Percentiles rank a stretch among this genome's conserved stretches.
These are phyloP conservation scores for Boletus semigastroideus DNA, from an alignment of 1,284 basidiomycete species.

Conservation along the genomic window DNA sequence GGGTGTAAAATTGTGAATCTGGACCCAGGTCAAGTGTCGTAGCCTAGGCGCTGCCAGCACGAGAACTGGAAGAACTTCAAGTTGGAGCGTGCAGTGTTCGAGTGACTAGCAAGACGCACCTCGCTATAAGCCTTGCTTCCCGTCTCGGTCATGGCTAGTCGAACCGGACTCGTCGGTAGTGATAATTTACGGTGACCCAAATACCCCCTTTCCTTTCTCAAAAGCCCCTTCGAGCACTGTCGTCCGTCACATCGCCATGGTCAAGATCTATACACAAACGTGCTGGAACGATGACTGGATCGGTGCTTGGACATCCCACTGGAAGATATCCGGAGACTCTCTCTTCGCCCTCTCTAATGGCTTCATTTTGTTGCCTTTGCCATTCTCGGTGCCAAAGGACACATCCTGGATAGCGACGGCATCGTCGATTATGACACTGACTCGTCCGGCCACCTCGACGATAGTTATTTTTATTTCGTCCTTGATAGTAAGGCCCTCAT, in stretches of 20 bases:
- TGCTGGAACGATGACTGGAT: not conserved
- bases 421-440: not conserved
- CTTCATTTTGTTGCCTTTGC: not conserved
- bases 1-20: constrained; percentile 78
- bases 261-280: too few species aligned
- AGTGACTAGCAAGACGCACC: constrained; percentile 13
- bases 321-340: not conserved
- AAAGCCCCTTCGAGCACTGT: too few species aligned
- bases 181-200: too few species aligned
- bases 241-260: too few species aligned
- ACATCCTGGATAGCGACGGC: not conserved
- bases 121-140: constrained; percentile 7
- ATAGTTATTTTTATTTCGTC: not conserved
- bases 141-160: constrained; percentile 18
- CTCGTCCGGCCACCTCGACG: not conserved
- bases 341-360: not conserved
- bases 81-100: not conserved
- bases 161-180: too few species aligned
- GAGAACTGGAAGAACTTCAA: constrained; percentile 1
- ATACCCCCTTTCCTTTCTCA: too few species aligned
- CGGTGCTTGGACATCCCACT: not conserved
- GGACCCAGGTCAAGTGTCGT: constrained; percentile 70
- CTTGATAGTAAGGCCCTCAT: not conserved
- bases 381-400: not conserved
- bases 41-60: constrained; percentile 58